phyloP scores from a whole-genome alignment of 2,329 filamentous ascomycete species.

The Venturia effusa region DNA sequence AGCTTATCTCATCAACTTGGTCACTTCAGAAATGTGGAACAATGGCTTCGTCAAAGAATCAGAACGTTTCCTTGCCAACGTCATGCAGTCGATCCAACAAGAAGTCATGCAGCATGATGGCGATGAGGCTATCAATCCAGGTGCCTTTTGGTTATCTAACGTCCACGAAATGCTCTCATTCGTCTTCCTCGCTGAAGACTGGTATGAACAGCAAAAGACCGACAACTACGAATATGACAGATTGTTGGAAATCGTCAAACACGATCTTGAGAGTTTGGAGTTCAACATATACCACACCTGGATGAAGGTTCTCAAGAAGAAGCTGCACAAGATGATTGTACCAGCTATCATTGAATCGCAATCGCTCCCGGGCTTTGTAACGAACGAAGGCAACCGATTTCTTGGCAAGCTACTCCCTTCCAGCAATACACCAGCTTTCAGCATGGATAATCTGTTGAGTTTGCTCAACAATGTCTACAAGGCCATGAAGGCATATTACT shows the following conservation, averaged over 20 bases:
- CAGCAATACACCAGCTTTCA: conserved; percentile 88
- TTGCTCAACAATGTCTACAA: conserved; percentile 95
- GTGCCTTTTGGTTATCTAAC: conserved; percentile 97
- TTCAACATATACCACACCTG: conserved; percentile 99
- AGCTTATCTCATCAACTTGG: conserved; percentile 95
- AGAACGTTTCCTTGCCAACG: conserved; percentile 94
- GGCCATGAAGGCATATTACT: conserved; percentile 97
- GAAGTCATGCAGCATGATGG: conserved; percentile 99
- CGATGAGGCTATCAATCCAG: conserved; percentile 92
- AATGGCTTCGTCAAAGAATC: conserved; percentile 99
- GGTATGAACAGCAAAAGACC: conserved; percentile 98
- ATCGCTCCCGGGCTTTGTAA: conserved; percentile 94
- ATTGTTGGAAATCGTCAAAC: conserved; percentile 95
- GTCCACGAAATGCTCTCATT: conserved; percentile 99
- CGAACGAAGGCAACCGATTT: conserved; percentile 96
- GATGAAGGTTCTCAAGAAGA: conserved; percentile 99
- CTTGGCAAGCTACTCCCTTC: conserved; percentile 90
- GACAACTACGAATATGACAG: conserved; percentile 99
- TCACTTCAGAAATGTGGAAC: conserved; percentile 99
- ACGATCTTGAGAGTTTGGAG: conserved; percentile 93
- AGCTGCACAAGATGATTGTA: conserved; percentile 98
- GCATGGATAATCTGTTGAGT: conserved; percentile 97
- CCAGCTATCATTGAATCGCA: conserved; percentile 98
- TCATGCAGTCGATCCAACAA: conserved; percentile 99
- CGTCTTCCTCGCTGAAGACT: conserved; percentile 96